Conservation (phyloP, 169 alveolate genomes). For the Plasmodium gaboni region DNA sequence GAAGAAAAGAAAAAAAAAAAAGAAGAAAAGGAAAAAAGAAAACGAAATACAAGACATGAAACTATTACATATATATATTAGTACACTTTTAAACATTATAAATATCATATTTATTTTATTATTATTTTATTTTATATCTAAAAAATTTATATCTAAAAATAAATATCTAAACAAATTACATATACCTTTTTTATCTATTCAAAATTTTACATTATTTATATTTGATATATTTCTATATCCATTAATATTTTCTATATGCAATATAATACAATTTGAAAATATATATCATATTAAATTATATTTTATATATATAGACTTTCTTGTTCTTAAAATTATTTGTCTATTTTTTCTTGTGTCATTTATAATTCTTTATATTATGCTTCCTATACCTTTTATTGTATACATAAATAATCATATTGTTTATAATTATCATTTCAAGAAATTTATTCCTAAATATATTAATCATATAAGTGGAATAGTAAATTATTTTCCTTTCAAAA, state of each 20-base stretch:
- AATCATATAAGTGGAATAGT: constrained; percentile 17
- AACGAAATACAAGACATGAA: constrained; percentile 26
- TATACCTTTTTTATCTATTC: constrained; percentile 17
- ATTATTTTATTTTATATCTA: constrained; percentile 16
- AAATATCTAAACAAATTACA: constrained; percentile 1
- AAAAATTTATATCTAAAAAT: constrained; percentile 10
- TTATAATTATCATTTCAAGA: constrained; percentile 17
- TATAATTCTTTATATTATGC: constrained; percentile 1
- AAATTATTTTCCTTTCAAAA: constrained; percentile 22
- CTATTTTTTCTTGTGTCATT: constrained; percentile 13
- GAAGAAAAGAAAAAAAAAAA: too few species aligned
- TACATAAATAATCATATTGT: constrained; percentile 2
- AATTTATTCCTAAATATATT: constrained; percentile 19
- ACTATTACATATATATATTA: constrained; percentile 29
- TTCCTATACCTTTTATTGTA: constrained; percentile 7
- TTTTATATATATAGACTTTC: constrained; percentile 19
- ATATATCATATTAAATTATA: constrained; percentile 16
- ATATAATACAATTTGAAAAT: constrained; percentile 19
- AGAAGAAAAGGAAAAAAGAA: background rate
- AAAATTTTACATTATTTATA: constrained; percentile 18
- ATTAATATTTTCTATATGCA: constrained; percentile 21
- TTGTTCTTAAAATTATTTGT: constrained; percentile 27
- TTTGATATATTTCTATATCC: constrained; percentile 49
- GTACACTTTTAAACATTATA: constrained; percentile 40
- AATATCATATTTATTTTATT: constrained; percentile 2